These are phyloP conservation scores for Pythium apleroticum DNA, from an alignment of 352 stramenopile genomes.

Conservation along the genomic window DNA sequence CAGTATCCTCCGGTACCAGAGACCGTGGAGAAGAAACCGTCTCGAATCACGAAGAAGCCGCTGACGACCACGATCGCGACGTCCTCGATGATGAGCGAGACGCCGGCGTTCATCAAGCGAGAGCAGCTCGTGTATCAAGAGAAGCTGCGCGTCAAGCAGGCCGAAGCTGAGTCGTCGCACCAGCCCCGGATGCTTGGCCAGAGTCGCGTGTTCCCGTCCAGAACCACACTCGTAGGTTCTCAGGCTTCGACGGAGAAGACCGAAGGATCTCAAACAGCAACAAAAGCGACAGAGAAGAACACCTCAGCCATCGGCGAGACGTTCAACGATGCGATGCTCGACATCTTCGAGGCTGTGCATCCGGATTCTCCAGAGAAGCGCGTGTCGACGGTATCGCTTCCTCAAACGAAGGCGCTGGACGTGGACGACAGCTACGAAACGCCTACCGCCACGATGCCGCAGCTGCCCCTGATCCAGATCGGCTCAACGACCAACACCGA, in stretches of 20 bases:
- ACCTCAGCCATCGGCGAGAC: slow-evolving; percentile 9
- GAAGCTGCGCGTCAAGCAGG: slow-evolving; percentile 28
- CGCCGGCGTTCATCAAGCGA: slow-evolving; percentile 39
- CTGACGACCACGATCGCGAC: slow-evolving; percentile 7
- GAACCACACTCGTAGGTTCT: slow-evolving; percentile 15
- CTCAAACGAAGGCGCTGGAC: background rate
- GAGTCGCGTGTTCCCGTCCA: slow-evolving; percentile 23
- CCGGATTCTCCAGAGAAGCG: slow-evolving; percentile 22
- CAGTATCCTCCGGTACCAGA: slow-evolving; percentile 17
- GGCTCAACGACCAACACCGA: slow-evolving; percentile 48
- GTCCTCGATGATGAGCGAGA: slow-evolving; percentile 19
- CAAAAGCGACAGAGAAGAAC: background rate
- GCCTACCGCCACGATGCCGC: background rate
- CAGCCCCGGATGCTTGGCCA: slow-evolving; percentile 24
- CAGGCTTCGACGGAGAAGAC: background rate
- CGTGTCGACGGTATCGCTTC: background rate
- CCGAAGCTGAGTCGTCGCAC: background rate
- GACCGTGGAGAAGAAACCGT: slow-evolving; percentile 6
- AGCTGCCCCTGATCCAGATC: slow-evolving; percentile 40
- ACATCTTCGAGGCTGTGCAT: slow-evolving; percentile 29
- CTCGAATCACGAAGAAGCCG: slow-evolving; percentile 15
- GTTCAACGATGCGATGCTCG: slow-evolving; percentile 33
- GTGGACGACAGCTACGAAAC: background rate
- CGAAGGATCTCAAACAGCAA: background rate
- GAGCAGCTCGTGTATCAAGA: slow-evolving; percentile 39